Base-by-base conservation (phyloP, 306 rosid genomes). In the Macrotyloma uniflorum region DNA sequence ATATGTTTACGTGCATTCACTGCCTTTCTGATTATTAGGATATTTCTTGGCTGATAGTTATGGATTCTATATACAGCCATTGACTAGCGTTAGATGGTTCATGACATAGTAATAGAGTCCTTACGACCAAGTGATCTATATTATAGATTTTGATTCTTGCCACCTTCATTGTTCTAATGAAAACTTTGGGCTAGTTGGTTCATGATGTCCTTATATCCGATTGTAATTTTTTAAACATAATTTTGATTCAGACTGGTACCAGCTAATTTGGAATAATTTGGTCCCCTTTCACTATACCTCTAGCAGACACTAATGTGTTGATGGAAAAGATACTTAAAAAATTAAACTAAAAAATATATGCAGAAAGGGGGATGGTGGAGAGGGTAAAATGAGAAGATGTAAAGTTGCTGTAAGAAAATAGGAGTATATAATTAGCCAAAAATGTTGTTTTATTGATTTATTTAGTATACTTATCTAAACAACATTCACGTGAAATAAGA, bases 301-400 rank as follows among this genome's bases (percentile, higher is more conserved):
- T 65, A 16, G 15, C 38, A 3, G 65, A 36, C 55, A 35, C 43
- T 36, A 38, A 22, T 19, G 32, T 51, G 15, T 50, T 20, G 20
- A 51, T 16, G 64, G 36, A 65, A 66, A 75, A 65, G 8, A 65
- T 5, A 11, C 22, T 4, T 24, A 66, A 45, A n/a, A 32, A 62
- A n/a, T 5, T 58, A n/a, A 18, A 22, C 46, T 14, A 45, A 18
- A 40, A 55, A 72, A 22, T 19, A 33, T 62, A 62, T 15, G 14
- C 38, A 18, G 22, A 32, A 46, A 63, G 53, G 38, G 63, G 47
- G 72, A 20, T 28, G 18, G 38, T 32, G 64, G 26, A 49, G 40
- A 74, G 72, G 80, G 53, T 76, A 35, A 63, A 66, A 65, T 65
- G 42, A 50, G 65, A 35, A 36, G 24, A 51, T 50, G 4, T 26